Conservation (phyloP, 2,329 filamentous ascomycete genomes). For the Sporothrix protearum region DNA sequence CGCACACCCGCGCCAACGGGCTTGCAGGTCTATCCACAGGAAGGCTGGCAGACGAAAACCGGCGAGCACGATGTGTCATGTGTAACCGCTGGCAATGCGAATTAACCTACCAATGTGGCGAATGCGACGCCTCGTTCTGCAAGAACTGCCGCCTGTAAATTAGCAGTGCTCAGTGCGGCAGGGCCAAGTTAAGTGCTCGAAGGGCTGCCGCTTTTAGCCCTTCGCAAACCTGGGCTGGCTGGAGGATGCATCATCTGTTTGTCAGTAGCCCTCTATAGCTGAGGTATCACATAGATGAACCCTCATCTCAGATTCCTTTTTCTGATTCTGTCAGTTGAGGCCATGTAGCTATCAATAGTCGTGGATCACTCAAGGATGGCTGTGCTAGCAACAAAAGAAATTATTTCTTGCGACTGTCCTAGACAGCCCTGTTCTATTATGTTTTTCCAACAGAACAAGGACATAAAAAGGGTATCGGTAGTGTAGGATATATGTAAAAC, state of each 20-base stretch:
- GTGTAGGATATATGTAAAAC: not conserved
- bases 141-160: not conserved
- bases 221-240: no score
- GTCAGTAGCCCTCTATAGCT: not conserved
- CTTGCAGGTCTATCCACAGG: not conserved
- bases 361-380: not conserved
- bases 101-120: not conserved
- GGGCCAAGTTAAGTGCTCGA: not conserved
- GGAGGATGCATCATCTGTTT: not conserved
- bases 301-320: not conserved
- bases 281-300: not conserved
- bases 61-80: not conserved
- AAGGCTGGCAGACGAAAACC: not conserved
- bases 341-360: not conserved
- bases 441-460: not conserved
- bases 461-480: not conserved
- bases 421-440: not conserved
- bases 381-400: not conserved
- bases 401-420: not conserved
- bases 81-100: not conserved
- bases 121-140: slow-evolving; percentile 12
- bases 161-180: not conserved
- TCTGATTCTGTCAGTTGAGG: not conserved
- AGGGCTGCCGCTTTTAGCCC: not conserved
- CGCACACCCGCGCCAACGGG: not conserved